Base-by-base conservation (phyloP, 176 grass and related monocot species). In the Avena insularis region DNA sequence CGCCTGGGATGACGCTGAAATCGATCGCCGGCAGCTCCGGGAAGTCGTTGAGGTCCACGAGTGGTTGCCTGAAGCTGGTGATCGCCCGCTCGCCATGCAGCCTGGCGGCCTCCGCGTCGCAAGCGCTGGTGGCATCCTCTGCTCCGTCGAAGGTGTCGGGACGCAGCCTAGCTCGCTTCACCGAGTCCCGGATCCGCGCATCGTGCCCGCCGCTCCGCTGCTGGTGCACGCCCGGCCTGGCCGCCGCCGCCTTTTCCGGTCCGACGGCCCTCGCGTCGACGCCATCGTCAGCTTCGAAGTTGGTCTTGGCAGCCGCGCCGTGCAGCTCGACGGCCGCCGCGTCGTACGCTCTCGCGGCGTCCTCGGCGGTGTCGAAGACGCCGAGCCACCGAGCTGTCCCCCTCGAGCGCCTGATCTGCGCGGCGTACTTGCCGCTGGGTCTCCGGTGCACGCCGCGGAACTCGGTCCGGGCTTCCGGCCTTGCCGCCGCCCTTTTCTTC, bases 291-390 rank as follows among this genome's bases (percentile, higher is more conserved):
- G 9, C 19, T n/a, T n/a, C 20, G 57, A 59, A 21, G 57, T 59
- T 59, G 8, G 57, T n/a, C 3, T 21, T n/a, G 57, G 57, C 57
- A 3, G 19, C 7, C 8, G 57, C 20, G 7, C 57, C 57, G 57
- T 21, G 57, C 57, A 59, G 19, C 19, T 59, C 5, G 16, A 57
- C 1, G 6, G 55, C 55, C 16, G 55, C 55, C 5, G 55, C 55
- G 36, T 92, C 96, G 76, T 95, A 98, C 8, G 96, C 96, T 81
- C 92, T 93, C 82, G 93, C 92, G 6, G 96, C 96, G 67, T 98
- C 96, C 91, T 98, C 92, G n/a, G 96, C 93, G 27, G 92, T 98
- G 91, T 90, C 91, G 86, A 98, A 95, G 35, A 93, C 92, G 77
- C 96, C 96, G 45, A 98, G 93, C 90, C 90, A 98, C 33, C 33